A percentile compares a stretch with the other conserved stretches of the same genome.
These are phyloP conservation scores for Solanum medicagineum DNA, from an alignment of 257 asterid genomes.

Conservation along the genomic window DNA sequence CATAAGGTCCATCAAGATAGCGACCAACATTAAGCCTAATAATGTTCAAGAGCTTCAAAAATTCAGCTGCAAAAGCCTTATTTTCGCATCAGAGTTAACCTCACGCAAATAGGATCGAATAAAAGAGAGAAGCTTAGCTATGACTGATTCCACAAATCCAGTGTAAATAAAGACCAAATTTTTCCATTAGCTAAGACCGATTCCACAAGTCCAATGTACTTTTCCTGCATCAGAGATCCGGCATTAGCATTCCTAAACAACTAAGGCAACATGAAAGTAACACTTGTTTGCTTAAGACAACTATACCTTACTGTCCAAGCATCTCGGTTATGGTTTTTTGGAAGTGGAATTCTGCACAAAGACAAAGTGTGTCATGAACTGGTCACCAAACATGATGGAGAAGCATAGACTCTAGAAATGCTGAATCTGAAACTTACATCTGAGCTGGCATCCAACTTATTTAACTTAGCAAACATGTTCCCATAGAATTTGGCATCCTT, in stretches of 20 bases:
- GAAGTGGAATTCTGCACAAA: constrained; percentile 21
- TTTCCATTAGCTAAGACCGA: background rate
- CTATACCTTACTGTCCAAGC: constrained; percentile 47
- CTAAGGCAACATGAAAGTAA: background rate
- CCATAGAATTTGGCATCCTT: constrained; percentile 37
- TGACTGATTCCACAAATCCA: background rate
- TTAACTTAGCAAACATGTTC: constrained; percentile 34
- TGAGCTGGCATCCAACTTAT: constrained; percentile 1
- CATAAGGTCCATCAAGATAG: background rate
- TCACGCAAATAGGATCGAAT: background rate
- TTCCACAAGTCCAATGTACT: background rate
- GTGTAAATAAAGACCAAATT: background rate
- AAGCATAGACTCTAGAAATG: background rate
- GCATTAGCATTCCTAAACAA: background rate
- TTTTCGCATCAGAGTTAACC: background rate
- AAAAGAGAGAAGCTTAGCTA: background rate
- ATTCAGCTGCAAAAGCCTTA: background rate
- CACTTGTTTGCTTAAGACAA: background rate
- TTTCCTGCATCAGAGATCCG: background rate
- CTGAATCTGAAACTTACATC: constrained; percentile 9
- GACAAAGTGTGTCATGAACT: background rate
- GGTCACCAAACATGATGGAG: background rate
- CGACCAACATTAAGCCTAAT: background rate
- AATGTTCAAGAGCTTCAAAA: background rate
- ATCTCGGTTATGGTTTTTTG: constrained; percentile 20